A percentile compares a stretch with the other conserved stretches of the same genome.
Conservation (phyloP, 495 filamentous ascomycete genomes). For the Daldinia grandis region DNA sequence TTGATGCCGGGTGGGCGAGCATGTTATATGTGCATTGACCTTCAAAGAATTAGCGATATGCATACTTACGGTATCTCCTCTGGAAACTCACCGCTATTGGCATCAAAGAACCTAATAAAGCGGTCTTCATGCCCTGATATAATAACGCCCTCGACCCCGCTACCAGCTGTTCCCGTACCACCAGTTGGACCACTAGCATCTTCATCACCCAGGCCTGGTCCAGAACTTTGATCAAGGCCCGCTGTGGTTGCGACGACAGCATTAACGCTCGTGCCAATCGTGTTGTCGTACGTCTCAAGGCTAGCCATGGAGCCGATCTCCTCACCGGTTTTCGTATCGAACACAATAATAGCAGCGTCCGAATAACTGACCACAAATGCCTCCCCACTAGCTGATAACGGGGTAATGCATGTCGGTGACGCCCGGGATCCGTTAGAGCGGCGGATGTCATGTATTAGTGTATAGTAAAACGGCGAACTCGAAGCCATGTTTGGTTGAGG, state of each 20-base stretch:
- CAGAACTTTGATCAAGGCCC: conserved; percentile 74
- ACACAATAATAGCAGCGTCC: conserved; percentile 89
- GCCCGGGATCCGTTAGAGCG: conserved; percentile 69
- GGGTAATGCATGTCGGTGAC: conserved; percentile 90
- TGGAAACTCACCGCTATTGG: conserved; percentile 86
- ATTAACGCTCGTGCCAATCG: conserved; percentile 83
- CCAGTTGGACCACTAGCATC: conserved; percentile 76
- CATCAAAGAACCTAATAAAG: conserved; percentile 96
- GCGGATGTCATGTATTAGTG: conserved; percentile 83
- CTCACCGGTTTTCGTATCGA: conserved; percentile 89
- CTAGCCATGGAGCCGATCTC: conserved; percentile 92
- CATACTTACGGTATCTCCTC: neutral
- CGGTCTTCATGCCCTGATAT: conserved; percentile 96
- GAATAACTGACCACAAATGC: conserved; percentile 92
- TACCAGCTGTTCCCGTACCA: conserved; percentile 63
- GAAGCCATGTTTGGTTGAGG: conserved; percentile 86
- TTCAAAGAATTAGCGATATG: conserved; percentile 54
- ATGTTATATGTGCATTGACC: conserved; percentile 99
- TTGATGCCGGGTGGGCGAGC: conserved; percentile 93
- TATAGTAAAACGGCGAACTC: conserved; percentile 64
- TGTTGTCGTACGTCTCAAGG: conserved; percentile 90
- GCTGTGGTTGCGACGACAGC: conserved; percentile 87
- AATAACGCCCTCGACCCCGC: conserved; percentile 87
- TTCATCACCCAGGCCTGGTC: conserved; percentile 66
- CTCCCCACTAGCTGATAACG: conserved; percentile 84